Conservation (phyloP, 78 protist species). For the slime mould (Dictyostelium discoideum) region DNA sequence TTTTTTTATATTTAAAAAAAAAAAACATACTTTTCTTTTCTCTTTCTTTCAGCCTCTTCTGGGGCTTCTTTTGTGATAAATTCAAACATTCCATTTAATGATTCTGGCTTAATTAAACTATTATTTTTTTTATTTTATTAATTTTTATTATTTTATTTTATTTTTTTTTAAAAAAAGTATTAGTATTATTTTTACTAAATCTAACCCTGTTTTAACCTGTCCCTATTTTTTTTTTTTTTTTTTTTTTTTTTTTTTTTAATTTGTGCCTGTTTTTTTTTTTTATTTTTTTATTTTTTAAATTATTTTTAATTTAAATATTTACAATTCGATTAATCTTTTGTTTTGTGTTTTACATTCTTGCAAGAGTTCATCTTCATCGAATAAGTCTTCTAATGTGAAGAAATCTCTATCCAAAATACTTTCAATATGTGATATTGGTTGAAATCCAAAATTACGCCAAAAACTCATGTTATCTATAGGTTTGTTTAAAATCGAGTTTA, state of each 20-base stretch:
- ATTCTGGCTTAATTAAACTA: conserved; percentile 77
- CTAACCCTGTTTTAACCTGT: not conserved
- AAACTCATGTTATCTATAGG: conserved; percentile 80
- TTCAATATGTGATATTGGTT: conserved; percentile 85
- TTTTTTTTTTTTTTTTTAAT: not conserved
- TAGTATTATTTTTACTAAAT: not conserved
- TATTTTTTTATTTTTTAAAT: too few species aligned
- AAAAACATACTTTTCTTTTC: conserved; percentile 60
- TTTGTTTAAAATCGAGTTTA: not conserved
- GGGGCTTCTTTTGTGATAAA: conserved; percentile 72
- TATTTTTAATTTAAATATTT: not conserved
- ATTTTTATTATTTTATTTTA: not conserved
- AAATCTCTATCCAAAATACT: conserved; percentile 75
- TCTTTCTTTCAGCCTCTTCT: conserved; percentile 77
- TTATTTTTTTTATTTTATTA: not conserved
- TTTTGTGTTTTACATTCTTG: conserved; percentile 85
- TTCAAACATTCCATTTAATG: conserved; percentile 50
- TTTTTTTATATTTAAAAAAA: not conserved
- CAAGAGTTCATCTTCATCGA: conserved; percentile 86
- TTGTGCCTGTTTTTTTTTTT: not conserved
- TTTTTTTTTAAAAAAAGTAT: not conserved
- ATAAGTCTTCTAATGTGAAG: conserved; percentile 77
- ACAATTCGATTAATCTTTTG: conserved; percentile 85
- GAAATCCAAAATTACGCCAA: conserved; percentile 88
- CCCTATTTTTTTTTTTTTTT: not conserved